Base-by-base conservation (phyloP, 2,329 filamentous ascomycete species). In the Talaromyces amestolkiae region DNA sequence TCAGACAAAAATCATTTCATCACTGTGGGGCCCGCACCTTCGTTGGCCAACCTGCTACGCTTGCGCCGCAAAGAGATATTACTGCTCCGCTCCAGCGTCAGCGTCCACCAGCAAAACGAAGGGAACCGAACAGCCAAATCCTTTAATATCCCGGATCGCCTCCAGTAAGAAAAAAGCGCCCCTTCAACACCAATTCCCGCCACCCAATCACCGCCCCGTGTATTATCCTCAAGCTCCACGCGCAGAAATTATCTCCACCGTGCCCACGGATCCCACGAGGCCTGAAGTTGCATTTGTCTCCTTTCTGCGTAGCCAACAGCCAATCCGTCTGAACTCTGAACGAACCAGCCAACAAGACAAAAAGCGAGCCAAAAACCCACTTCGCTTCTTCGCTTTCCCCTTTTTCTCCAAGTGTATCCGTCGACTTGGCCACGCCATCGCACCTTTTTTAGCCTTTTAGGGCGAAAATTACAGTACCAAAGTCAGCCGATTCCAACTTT, bases 221-320 rank as follows among this genome's bases (percentile, higher is more conserved):
- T 56, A 56, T 37, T 56, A 56, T 56, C 31, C 53, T 39, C 53
- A 56, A 56, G 68, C 68, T 70, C 72, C 72, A 73, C 72, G 67
- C 69, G 70, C 54, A 56, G 54, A 63, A 54, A 45, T 60, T 61
- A 56, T 56, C 68, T 74, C 74, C 75, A 76, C 73, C 68, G 65
- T 68, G 72, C 71, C 72, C 73, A 76, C 76, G 75, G 74, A 77
- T 75, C 73, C 74, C 76, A 78, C 75, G 75, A 77, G 74, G 69
- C 68, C 53, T 69, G 65, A 67, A 72, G 67, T 61, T 66, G 67
- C 69, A 65, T 61, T 70, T 70, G 68, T 67, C 70, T 66, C 70
- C 73, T 65, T 67, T 47, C 22, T 19, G 45, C 3, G n/a, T 37
- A 51, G 24, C 27, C 27, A 59, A 27, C 39, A 58, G 61, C 61